Base-by-base conservation (phyloP, 345 rosid genomes). In the Jatropha curcas region DNA sequence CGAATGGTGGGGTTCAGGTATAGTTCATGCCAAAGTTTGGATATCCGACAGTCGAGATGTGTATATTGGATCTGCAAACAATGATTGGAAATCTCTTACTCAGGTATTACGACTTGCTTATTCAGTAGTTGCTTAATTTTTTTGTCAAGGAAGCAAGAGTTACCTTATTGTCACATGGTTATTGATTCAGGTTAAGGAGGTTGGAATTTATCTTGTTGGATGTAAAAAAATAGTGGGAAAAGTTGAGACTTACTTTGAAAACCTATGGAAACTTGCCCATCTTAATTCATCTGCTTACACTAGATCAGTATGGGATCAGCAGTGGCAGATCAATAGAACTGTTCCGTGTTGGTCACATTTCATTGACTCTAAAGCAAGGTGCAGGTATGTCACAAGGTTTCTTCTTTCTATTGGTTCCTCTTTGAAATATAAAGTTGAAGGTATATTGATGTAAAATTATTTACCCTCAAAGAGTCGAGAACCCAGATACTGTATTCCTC, bases 261-360 rank as follows among this genome's bases (percentile, higher is more conserved):
- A 89, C 82, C 72, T 88, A 25, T 91, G 98, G 98, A 76, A 37
- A 71, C 87, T 93, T 41, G 81, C 85, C 30, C 77, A 83, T 76
- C 91, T 93, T 57, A 57, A 91, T 62, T 85, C 90, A 75, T 82
- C 89, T 37, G 71, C 58, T 53, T 80, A 77, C 65, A 89, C 95
- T 31, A 84, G 70, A 81, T 76, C 45, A 10, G 76, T 81, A 33
- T 83, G 65, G 65, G 96, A 91, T 81, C 90, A 87, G 25, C 88
- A 83, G 64, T 93, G 98, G 97, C 88, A 89, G 82, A 51, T 82
- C 63, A 82, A 83, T 48, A 88, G 94, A 81, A 81, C 82, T 65
- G 96, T 89, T 72, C 98, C 97, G n/a, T 91, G 98, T 69, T 91
- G 97, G 96, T 93, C 97, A 0, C 96, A 86, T 87, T 91, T 91